Evolutionary conservation across 345 rosid genomes (phyloP), one percentile per base, ranked within the genome.

Genomic region (Firmiana major): DNA sequence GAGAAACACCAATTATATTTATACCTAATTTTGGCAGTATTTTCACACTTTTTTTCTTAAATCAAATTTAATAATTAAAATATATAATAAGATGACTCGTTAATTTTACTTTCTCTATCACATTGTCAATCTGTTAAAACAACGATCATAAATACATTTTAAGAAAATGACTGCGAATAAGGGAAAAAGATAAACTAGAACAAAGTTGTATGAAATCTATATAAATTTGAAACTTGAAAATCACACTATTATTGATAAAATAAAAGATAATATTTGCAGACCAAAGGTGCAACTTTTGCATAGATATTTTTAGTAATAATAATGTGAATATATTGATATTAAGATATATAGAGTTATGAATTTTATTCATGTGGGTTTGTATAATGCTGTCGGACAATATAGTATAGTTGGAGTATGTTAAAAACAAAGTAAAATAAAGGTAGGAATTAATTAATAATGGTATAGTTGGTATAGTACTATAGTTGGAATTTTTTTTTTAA

Each of bases 341-440:
- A 40, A 40, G 1, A 2, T 40, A 8, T 4, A 2, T 6, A 65
- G 0, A 40, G 7, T 43, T 43, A 40, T 36, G 73, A 21, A 68
- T 21, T 43, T 68, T 45, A 45, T 68, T 68, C 21, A 21, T 45
- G 55, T 68, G 55, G 55, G 73, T 43, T 42, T 68, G 73, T 46
- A 45, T 68, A 43, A 68, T 22, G 10, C 9, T 43, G 54, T 45
- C 26, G 72, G 16, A 11, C 1, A 16, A 60, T 62, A 62, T 66
- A 19, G 34, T 66, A 43, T 66, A 28, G 28, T 66, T 66, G 71
- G 51, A 11, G 53, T 21, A 42, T 66, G n/a, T 68, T 21, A 21
- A 22, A 22, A 15, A 69, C 54, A n/a, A 63, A 63, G 12, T 6
- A 63, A 34, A 34, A 5, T 31, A 34, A 45, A 68, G 43, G 63